Evolutionary conservation across 2,329 filamentous ascomycete species (phyloP).

Genomic region (Penicillium freii): DNA sequence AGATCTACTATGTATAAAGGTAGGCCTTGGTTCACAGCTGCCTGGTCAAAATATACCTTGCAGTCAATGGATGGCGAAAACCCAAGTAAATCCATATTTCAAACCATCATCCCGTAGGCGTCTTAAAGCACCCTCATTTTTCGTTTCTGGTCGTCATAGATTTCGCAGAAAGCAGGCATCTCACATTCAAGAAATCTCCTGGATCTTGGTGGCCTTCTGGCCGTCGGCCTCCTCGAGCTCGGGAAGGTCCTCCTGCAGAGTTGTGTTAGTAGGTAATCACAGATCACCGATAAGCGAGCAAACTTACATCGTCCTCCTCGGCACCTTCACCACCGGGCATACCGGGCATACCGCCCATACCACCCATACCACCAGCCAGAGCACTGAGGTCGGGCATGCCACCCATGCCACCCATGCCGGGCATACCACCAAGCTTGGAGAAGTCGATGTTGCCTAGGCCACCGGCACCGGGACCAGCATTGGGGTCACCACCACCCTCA

Average conservation of each 20-base stretch:
- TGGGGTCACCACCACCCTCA: conserved; percentile 19
- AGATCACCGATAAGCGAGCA: conserved; percentile 26
- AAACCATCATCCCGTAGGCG: conserved; percentile 13
- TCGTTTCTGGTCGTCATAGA: conserved; percentile 27
- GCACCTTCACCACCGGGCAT: conserved; percentile 33
- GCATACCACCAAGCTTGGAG: conserved; percentile 76
- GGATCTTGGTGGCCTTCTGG: conserved; percentile 40
- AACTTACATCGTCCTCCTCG: conserved; percentile 52
- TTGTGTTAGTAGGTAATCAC: conserved; percentile 9
- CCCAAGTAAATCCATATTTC: conserved; percentile 11
- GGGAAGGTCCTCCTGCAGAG: conserved; percentile 75
- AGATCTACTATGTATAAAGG: conserved; percentile 1
- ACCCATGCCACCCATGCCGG: conserved; percentile 40
- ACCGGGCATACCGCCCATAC: conserved; percentile 4
- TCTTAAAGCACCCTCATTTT: conserved; percentile 21
- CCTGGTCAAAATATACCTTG: background rate
- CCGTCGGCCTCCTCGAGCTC: conserved; percentile 54
- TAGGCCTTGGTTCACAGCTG: background rate
- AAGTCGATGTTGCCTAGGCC: conserved; percentile 90
- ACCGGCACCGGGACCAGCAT: conserved; percentile 15
- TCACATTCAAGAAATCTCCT: conserved; percentile 35
- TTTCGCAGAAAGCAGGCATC: conserved; percentile 19
- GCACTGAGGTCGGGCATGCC: conserved; percentile 50
- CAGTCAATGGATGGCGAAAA: conserved; percentile 1
- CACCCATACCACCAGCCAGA: conserved; percentile 36